These are phyloP conservation scores for Triticum timopheevii DNA, from an alignment of 176 grass and related monocot genomes.

Conservation along the genomic window DNA sequence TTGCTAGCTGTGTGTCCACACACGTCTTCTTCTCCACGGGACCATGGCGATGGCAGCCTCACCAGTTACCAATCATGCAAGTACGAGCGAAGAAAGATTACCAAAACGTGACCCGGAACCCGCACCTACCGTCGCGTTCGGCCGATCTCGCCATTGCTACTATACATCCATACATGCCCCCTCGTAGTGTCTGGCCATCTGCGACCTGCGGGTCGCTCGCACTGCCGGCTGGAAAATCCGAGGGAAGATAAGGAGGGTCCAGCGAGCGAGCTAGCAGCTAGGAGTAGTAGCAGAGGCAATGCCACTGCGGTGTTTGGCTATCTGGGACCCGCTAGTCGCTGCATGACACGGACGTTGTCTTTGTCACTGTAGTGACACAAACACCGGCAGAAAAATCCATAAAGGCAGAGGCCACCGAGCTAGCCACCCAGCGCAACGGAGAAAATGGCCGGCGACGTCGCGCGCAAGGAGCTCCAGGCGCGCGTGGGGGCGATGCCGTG, in stretches of 20 bases:
- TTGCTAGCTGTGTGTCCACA: neutral
- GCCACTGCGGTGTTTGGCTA: too few relatives aligned
- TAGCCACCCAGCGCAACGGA: neutral
- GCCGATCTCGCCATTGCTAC: neutral
- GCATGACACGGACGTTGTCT: too few relatives aligned
- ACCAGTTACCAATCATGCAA: neutral
- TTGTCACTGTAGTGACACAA: neutral
- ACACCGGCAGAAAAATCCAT: neutral
- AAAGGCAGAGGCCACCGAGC: neutral
- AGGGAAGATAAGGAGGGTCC: neutral
- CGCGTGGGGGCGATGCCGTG: conserved; percentile 12
- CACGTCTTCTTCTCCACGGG: neutral
- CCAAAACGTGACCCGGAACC: neutral
- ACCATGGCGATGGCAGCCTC: neutral
- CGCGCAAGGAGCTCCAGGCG: neutral
- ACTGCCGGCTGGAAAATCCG: neutral
- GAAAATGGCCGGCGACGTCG: conserved; percentile 2
- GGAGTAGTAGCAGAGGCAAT: too few relatives aligned
- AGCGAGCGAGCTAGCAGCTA: neutral
- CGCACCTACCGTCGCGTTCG: neutral
- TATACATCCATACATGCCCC: neutral
- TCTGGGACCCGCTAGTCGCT: too few relatives aligned
- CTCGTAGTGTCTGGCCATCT: neutral
- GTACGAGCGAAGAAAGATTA: neutral
- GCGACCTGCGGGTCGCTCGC: neutral